A percentile compares a stretch with the other conserved stretches of the same genome.
phyloP scores from a whole-genome alignment of 768 basidiomycete species.

The Ramaria rubella region DNA sequence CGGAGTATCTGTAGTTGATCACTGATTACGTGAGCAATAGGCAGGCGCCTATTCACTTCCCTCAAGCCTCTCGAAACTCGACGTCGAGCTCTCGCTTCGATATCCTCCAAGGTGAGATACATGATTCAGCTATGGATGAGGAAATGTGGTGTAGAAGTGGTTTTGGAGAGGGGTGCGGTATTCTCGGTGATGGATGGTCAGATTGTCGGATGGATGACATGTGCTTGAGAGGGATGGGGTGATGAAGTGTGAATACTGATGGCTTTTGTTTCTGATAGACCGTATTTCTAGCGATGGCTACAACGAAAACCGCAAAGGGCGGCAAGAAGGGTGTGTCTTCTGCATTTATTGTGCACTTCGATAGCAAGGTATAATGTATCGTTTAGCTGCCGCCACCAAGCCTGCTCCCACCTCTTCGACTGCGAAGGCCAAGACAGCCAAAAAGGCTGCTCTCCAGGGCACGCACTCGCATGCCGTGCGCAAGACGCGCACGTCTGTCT shows the following conservation, averaged over 20 bases:
- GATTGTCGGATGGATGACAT: slow-evolving; percentile 1
- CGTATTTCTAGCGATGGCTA: slow-evolving; percentile 6
- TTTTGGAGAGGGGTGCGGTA: background rate
- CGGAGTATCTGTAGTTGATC: background rate
- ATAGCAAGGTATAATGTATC: background rate
- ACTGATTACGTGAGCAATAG: background rate
- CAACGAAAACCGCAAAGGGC: slow-evolving; percentile 12
- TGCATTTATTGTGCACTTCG: background rate
- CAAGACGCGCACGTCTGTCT: slow-evolving; percentile 79
- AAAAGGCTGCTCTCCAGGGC: slow-evolving; percentile 94
- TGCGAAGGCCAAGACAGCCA: slow-evolving; percentile 85
- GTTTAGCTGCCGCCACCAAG: slow-evolving; percentile 19
- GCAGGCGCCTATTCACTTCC: background rate
- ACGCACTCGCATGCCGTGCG: slow-evolving; percentile 66
- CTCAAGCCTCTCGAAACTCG: slow-evolving; percentile 10
- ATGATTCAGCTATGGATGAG: background rate
- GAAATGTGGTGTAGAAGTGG: slow-evolving; percentile 5
- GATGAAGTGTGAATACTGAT: background rate
- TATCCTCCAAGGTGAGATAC: slow-evolving; percentile 27
- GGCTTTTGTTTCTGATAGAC: background rate
- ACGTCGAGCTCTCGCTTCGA: slow-evolving; percentile 13
- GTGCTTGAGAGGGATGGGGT: background rate
- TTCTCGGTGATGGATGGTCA: slow-evolving; percentile 14
- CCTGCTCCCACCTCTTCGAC: slow-evolving; percentile 17
- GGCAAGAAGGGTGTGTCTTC: slow-evolving; percentile 8